Evolutionary conservation across 2,329 filamentous ascomycete species (phyloP).

Genomic region (Penicillium sp.): DNA sequence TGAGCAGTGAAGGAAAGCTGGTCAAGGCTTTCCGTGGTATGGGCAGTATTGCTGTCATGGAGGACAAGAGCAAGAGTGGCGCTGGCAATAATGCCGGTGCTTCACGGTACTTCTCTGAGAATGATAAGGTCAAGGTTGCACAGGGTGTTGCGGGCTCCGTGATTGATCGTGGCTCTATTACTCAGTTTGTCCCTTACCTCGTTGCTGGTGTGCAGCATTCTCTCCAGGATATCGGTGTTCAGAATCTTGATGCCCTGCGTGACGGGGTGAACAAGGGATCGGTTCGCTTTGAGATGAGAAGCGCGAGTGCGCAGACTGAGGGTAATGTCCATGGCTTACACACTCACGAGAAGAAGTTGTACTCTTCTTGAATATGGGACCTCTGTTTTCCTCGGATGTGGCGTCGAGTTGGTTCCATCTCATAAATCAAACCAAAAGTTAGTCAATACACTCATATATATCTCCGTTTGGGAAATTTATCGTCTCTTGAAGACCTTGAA

Average conservation of each 20-base stretch:
- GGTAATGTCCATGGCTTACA: conserved; percentile 95
- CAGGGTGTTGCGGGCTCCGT: conserved; percentile 84
- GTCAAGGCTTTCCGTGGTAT: conserved; percentile 99
- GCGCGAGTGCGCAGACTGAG: conserved; percentile 90
- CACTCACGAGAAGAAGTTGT: conserved; percentile 99
- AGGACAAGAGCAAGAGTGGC: conserved; percentile 90
- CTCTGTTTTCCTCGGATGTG: not conserved
- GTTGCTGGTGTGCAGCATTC: conserved; percentile 95
- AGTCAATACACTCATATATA: not conserved
- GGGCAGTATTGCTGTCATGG: conserved; percentile 99
- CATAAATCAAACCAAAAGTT: not conserved
- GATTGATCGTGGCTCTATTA: conserved; percentile 66
- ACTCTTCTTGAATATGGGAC: conserved; percentile 52
- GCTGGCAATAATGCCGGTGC: conserved; percentile 87
- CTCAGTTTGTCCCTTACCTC: conserved; percentile 94
- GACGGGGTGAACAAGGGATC: conserved; percentile 68
- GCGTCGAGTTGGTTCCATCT: not conserved
- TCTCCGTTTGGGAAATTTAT: not conserved
- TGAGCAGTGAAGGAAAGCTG: conserved; percentile 92
- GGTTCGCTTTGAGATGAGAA: conserved; percentile 90
- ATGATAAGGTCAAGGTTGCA: conserved; percentile 88
- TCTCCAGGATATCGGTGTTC: conserved; percentile 88
- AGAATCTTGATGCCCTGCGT: conserved; percentile 75
- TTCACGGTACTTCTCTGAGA: conserved; percentile 96
- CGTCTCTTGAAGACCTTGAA: too few relatives aligned